Conservation (phyloP, 2,329 filamentous ascomycete genomes). For the Nemania sp. region DNA sequence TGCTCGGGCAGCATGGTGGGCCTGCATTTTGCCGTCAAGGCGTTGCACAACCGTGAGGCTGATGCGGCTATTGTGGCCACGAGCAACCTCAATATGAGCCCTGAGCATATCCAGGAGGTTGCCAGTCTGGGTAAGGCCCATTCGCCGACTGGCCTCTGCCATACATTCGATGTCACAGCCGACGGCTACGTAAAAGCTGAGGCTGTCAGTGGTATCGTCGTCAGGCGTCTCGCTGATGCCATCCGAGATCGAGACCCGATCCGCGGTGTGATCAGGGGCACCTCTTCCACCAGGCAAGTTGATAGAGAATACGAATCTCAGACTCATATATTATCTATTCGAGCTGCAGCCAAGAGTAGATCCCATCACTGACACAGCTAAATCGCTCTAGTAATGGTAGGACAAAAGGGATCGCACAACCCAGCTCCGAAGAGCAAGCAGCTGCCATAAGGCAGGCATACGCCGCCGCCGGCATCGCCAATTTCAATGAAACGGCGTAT, state of each 20-base stretch:
- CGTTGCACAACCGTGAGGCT: conserved; percentile 23
- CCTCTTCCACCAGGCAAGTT: conserved; percentile 39
- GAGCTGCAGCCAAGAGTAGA: too few species aligned
- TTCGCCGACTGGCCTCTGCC: conserved; percentile 29
- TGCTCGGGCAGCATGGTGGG: conserved; percentile 16
- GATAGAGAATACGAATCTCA: too few species aligned
- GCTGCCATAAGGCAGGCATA: background rate
- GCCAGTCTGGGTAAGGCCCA: conserved; percentile 13
- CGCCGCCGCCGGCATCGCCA: background rate
- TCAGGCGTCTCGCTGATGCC: conserved; percentile 50
- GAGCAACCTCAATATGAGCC: conserved; percentile 39
- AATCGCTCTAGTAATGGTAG: background rate
- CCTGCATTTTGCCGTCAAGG: conserved; percentile 7
- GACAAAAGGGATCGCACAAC: background rate
- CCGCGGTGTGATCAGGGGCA: conserved; percentile 40
- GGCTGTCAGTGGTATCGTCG: conserved; percentile 44
- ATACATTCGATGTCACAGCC: conserved; percentile 45
- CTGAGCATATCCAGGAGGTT: conserved; percentile 30
- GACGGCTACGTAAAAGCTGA: conserved; percentile 53
- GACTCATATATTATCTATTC: too few species aligned
- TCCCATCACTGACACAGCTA: too few species aligned
- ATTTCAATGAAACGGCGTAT: background rate
- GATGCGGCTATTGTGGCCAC: conserved; percentile 37
- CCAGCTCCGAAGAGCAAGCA: background rate
- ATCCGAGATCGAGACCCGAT: conserved; percentile 47